Base-by-base conservation (phyloP, 805 yeast genomes). In the Zygoascus flipseniorum region DNA sequence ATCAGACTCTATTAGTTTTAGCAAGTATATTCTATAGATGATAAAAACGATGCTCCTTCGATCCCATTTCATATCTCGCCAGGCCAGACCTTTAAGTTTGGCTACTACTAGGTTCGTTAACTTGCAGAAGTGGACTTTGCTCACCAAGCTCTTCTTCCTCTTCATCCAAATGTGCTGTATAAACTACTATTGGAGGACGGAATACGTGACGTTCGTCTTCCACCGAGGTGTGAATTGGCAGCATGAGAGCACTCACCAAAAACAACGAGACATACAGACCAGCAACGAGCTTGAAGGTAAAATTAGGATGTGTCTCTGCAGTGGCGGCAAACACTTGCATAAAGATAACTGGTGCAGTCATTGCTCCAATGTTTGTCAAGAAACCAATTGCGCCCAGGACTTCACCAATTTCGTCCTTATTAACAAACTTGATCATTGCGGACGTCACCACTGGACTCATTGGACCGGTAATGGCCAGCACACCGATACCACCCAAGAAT, bases 311-410 rank as follows among this genome's bases (percentile, higher is more conserved):
- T 4, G 51, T 52, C n/a, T 44, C 32, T 13, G 59, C 60, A 16
- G 64, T 55, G 35, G 49, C 14, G 9, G 52, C 52, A 47, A 58
- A 62, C 11, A 62, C 49, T 20, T 53, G 37, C 43, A 52, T 39
- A 26, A 57, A 56, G 3, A 55, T 32, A 18, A 58, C 50, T n/a
- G 64, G 62, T 23, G 52, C 55, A 8, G 60, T 50, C 16, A 58
- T 56, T 13, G 53, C 47, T 1, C 60, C 59, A 16, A 46, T 46
- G 19, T 39, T 46, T 2, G 37, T 26, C 18, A 46, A 14, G 31
- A 46, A 31, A 31, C 41, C 19, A 14, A 46, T 14, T 5, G 49
- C 49, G 4, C 49, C 49, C 5, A 46, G 20, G 2, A 32, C 26
- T 46, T 46, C 49, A 11, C 49, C 49, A 28, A 46, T 41, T 31